phyloP scores from a whole-genome alignment of 208 protist species.

The Acanthamoeba rhysodes region DNA sequence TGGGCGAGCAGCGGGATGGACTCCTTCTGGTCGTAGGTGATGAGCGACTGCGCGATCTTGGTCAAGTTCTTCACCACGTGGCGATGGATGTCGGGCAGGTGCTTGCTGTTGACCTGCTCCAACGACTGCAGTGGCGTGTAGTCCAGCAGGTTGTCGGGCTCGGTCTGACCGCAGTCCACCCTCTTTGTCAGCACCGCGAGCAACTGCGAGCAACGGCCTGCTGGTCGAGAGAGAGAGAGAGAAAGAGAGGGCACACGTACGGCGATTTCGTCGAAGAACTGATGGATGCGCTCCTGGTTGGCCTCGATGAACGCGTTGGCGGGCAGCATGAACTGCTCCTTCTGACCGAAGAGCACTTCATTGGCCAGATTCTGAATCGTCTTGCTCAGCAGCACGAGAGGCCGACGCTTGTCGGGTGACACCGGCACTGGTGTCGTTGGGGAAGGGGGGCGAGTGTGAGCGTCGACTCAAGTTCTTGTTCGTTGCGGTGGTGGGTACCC shows the following conservation, averaged over 20 bases:
- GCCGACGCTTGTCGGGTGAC: conserved; percentile 75
- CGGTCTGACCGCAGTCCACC: conserved; percentile 1
- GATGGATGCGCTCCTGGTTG: conserved; percentile 72
- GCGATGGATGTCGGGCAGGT: conserved; percentile 16
- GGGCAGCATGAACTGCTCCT: conserved; percentile 84
- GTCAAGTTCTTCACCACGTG: conserved; percentile 41
- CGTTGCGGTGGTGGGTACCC: background rate
- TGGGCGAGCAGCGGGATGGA: conserved; percentile 69
- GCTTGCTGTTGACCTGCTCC: conserved; percentile 54
- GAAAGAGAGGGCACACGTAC: conserved; percentile 8
- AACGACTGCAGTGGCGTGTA: conserved; percentile 53
- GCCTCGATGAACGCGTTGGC: conserved; percentile 80
- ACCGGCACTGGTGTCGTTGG: background rate
- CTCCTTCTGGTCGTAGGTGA: conserved; percentile 36
- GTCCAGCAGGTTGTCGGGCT: conserved; percentile 26
- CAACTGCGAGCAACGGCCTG: background rate
- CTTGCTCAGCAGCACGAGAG: conserved; percentile 82
- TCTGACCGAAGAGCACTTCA: conserved; percentile 76
- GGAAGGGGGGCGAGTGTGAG: background rate
- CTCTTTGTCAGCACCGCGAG: too few species aligned
- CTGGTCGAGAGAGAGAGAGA: background rate
- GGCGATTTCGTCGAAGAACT: conserved; percentile 83
- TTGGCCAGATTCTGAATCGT: conserved; percentile 87
- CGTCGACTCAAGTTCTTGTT: background rate
- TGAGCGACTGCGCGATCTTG: conserved; percentile 60